A percentile compares a stretch with the other conserved stretches of the same genome.
phyloP scores from a whole-genome alignment of 164 flowering plant genomes.

The Annona cherimola region DNA sequence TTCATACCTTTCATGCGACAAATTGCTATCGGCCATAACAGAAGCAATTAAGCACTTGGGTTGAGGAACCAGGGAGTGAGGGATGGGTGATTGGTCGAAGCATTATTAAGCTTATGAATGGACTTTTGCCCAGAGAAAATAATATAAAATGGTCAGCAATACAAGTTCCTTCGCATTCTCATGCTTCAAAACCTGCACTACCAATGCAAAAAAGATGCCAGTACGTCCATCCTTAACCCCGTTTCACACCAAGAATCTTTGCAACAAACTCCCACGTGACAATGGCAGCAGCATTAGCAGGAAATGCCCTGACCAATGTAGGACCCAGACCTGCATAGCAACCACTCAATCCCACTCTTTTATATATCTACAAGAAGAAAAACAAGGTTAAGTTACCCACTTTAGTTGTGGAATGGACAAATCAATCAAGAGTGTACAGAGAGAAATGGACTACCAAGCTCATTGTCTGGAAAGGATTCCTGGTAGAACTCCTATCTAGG shows the following conservation, averaged over 20 bases:
- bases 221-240: background rate
- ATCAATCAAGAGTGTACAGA: background rate
- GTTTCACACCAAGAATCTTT: constrained; percentile 60
- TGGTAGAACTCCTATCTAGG: constrained; percentile 36
- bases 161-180: background rate
- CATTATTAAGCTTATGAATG: background rate
- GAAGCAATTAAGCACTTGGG: no score
- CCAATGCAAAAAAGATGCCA: background rate
- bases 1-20: no score
- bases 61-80: no score
- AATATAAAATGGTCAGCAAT: background rate
- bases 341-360: constrained; percentile 61
- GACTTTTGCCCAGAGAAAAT: background rate
- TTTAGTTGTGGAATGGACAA: background rate
- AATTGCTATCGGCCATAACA: no score
- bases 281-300: constrained; percentile 95
- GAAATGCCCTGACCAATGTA: constrained; percentile 80
- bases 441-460: constrained; percentile 38
- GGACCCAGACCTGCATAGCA: constrained; percentile 87
- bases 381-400: background rate
- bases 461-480: constrained; percentile 62
- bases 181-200: background rate
- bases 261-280: constrained; percentile 85
- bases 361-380: constrained; percentile 47
- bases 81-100: background rate